Percentiles rank a stretch among this genome's conserved stretches.
phyloP scores from a whole-genome alignment of 768 basidiomycete genomes.

The Boletus pseudopeckii region DNA sequence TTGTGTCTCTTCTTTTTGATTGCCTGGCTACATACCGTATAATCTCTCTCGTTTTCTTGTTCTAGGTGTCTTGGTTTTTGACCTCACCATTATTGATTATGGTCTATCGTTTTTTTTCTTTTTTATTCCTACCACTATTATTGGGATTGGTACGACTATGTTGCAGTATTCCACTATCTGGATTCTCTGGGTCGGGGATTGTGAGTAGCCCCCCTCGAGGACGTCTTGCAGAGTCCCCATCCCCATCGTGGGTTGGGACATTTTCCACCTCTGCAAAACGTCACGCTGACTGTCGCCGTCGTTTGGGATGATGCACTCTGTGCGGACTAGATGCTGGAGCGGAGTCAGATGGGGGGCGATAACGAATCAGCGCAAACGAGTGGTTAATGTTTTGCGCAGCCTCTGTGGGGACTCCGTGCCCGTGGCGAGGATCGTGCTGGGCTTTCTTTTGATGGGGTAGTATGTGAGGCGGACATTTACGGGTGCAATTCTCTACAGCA shows the following conservation, averaged over 20 bases:
- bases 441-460: slow-evolving; percentile 53
- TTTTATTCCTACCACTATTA: neutral
- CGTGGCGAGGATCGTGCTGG: slow-evolving; percentile 73
- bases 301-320: slow-evolving; percentile 20
- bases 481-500: no score
- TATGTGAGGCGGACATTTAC: slow-evolving; percentile 71
- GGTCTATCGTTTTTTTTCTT: neutral
- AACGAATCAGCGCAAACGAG: slow-evolving; percentile 44
- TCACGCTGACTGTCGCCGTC: neutral
- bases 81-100: slow-evolving; percentile 5
- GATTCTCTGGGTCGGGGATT: neutral
- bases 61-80: no score
- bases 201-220: slow-evolving; percentile 1
- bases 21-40: neutral
- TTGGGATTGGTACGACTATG: neutral
- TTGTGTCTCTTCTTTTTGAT: neutral
- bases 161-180: neutral
- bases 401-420: slow-evolving; percentile 78
- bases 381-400: slow-evolving; percentile 42
- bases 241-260: neutral
- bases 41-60: no score
- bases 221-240: slow-evolving; percentile 7
- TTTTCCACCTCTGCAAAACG: slow-evolving; percentile 9
- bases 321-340: slow-evolving; percentile 5
- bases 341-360: slow-evolving; percentile 11